Conservation (phyloP, 352 stramenopile genomes). For the Blastocystis sp. region DNA sequence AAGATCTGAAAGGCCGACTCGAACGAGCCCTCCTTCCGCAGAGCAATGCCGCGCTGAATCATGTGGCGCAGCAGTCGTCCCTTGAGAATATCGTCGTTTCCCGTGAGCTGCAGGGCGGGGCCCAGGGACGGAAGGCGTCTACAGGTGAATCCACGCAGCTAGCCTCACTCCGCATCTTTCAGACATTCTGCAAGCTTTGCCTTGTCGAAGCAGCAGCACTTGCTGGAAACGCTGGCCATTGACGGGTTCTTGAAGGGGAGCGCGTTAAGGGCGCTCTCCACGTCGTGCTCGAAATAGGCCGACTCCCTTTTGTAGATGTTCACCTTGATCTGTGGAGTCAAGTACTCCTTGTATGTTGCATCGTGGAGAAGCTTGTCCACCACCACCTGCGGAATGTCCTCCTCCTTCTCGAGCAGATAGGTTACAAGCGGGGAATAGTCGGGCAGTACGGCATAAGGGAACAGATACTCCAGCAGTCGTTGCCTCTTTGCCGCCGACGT, state of each 20-base stretch:
- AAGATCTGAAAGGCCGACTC: neutral
- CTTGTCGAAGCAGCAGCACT: neutral
- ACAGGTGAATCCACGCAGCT: neutral
- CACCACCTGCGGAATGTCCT: conserved; percentile 43
- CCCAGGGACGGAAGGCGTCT: neutral
- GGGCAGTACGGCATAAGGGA: conserved; percentile 52
- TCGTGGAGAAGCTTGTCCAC: conserved; percentile 53
- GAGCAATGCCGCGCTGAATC: neutral
- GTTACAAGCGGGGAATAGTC: conserved; percentile 55
- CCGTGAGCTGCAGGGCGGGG: neutral
- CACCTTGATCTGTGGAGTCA: conserved; percentile 53
- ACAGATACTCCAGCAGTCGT: conserved; percentile 60
- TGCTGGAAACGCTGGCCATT: neutral
- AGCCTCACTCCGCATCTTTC: neutral
- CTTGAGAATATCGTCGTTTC: conserved; percentile 4
- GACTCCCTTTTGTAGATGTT: conserved; percentile 40
- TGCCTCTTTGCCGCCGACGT: conserved; percentile 34
- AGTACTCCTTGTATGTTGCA: conserved; percentile 11
- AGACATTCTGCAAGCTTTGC: neutral
- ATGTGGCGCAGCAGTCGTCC: neutral
- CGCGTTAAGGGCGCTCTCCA: neutral
- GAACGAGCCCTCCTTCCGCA: neutral
- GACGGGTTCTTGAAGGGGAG: neutral
- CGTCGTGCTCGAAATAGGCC: conserved; percentile 32
- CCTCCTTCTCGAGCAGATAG: conserved; percentile 55